Base-by-base conservation (phyloP, 225 moss, liverwort and hornwort species). In the Marchantia paleacea region DNA sequence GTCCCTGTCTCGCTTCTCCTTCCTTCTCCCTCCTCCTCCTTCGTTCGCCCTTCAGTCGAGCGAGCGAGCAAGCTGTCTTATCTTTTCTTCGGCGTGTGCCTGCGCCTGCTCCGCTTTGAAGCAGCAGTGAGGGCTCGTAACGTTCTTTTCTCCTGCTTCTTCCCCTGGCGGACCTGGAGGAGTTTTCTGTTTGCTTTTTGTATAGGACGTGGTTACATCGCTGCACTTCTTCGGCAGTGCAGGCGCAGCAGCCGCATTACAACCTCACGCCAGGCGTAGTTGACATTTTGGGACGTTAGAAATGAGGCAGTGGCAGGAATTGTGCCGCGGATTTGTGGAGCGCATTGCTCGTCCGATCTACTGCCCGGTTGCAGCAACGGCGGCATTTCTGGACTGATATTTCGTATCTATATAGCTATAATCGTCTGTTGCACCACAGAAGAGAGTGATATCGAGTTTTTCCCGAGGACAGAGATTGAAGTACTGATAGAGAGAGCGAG, bases 301-400 rank as follows among this genome's bases (percentile, higher is more conserved):
- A 66, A 49, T 65, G 78, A 78, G 50, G 51, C 51, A 65, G 24
- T 63, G 47, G 78, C 78, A 50, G 51, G 15, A 78, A 65, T 78
- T 52, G 47, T 50, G 64, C n/a, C 25, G 50, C 22, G 51, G 78
- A 78, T 65, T 64, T 65, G 62, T 50, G 26, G 25, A 76, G 75
- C 58, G 58, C 60, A 20, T 58, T 76, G 55, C 58, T 75, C 31
- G 58, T 39, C 39, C 60, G 39, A 76, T 76, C 75, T 18, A 10
- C 10, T 29, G 30, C 0, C 30, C 12, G 22, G 4, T 29, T 31
- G 58, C 55, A 7, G 58, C 30, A 20, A 30, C 10, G 60, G 29
- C 60, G 60, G 60, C 75, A 28, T 76, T 47, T 18, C 7, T 76
- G 16, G 31, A 55, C 13, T 19, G 30, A 22, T 16, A 24, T 31